Base-by-base conservation (phyloP, 2,329 filamentous ascomycete genomes). In the Raffaelea albimanens region DNA sequence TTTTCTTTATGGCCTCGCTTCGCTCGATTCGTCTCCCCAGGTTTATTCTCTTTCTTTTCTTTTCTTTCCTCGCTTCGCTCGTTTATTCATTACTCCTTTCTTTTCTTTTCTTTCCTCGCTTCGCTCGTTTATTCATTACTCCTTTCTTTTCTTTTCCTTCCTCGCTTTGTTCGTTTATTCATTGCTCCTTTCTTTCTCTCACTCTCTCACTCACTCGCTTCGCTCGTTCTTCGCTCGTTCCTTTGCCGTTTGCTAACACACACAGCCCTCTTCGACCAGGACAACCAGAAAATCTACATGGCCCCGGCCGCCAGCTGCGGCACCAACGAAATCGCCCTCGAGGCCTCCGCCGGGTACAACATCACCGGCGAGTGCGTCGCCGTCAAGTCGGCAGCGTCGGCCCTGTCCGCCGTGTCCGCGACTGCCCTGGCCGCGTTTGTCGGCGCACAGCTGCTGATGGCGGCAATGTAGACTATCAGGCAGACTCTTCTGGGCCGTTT, bases 261-360 rank as follows among this genome's bases (percentile, higher is more conserved):
- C 7, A 7, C 25, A 29, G 25, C 25, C 22, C 40, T 59, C 31
- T 59, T 57, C 20, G 57, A 59, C 51, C 55, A 58, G 53, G 53
- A 57, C 46, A 48, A 57, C 50, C 36, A 45, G 42, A 43, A 52
- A 46, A 54, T 59, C 51, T 53, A 53, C 50, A 46, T 59, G 51
- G 57, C 56, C 29, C 47, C 51, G 44, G 56, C 56, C n/a, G 52
- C 51, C 47, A 53, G 54, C 53, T 59, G 57, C 50, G 57, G 57
- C 44, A 49, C 43, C 48, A 52, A 57, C 51, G 52, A 53, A 49
- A 50, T 54, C 51, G 29, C 50, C 23, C 56, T 59, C 36, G 9
- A 49, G 5, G 41, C 44, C 23, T 39, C 8, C 16, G 44, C 50
- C 23, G 39, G 52, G 34, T 52, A 46, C 47, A 43, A 14, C 29